A percentile compares a stretch with the other conserved stretches of the same genome.
These are phyloP conservation scores for Clohesyomyces aquaticus DNA, from an alignment of 495 filamentous ascomycete genomes.

Conservation along the genomic window DNA sequence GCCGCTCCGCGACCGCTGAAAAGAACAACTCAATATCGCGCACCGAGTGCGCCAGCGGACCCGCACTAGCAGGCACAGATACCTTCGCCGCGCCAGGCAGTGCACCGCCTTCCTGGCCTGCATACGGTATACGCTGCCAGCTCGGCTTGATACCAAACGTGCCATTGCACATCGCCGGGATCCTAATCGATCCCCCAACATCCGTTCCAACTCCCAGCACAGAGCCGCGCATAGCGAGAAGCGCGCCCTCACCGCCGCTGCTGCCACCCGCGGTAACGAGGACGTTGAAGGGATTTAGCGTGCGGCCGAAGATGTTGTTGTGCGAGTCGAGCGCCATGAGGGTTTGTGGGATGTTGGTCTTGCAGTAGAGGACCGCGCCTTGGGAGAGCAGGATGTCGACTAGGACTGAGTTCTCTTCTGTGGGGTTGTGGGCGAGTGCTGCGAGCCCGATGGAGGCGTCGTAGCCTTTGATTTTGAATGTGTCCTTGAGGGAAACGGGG, in stretches of 20 bases:
- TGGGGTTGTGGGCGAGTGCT: constrained; percentile 44
- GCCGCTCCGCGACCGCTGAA: constrained; percentile 32
- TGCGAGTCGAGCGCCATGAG: constrained; percentile 49
- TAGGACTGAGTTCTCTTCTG: constrained; percentile 39
- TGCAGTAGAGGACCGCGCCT: constrained; percentile 52
- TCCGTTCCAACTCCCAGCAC: constrained; percentile 59
- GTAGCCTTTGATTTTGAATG: constrained; percentile 46
- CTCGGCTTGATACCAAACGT: constrained; percentile 64
- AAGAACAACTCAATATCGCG: constrained; percentile 50
- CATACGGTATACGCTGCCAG: constrained; percentile 58
- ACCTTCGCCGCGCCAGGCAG: constrained; percentile 37
- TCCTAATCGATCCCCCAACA: constrained; percentile 71
- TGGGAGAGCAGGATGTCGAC: constrained; percentile 45
- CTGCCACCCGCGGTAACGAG: constrained; percentile 59
- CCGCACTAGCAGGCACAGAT: constrained; percentile 45
- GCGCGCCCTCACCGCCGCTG: constrained; percentile 61
- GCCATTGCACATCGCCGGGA: constrained; percentile 67
- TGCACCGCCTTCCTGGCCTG: constrained; percentile 52
- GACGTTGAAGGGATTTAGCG: constrained; percentile 46
- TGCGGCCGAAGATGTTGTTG: constrained; percentile 52
- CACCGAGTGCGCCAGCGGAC: constrained; percentile 45
- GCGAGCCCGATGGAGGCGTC: constrained; percentile 47
- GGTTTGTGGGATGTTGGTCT: constrained; percentile 53
- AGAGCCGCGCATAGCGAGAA: constrained; percentile 47
- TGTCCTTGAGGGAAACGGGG: constrained; percentile 50